phyloP scores from a whole-genome alignment of 306 rosid genomes.

The Dryas octopetala region DNA sequence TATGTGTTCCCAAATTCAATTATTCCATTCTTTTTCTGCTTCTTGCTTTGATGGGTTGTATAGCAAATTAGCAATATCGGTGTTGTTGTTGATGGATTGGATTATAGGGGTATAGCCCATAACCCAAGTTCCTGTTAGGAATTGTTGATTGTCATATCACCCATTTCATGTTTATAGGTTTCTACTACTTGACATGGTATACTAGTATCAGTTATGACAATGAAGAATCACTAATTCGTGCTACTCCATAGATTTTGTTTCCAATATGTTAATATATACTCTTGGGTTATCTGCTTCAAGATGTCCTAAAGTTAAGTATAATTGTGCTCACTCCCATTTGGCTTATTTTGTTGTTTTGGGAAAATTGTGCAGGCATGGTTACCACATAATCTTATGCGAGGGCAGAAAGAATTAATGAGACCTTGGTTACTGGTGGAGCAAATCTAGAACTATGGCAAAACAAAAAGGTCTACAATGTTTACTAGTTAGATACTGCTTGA shows the following conservation, averaged over 20 bases:
- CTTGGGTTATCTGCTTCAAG: background rate
- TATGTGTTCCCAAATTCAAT: slow-evolving; percentile 23
- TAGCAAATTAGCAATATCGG: background rate
- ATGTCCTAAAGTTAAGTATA: background rate
- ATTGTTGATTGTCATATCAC: background rate
- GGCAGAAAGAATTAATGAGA: slow-evolving; percentile 69
- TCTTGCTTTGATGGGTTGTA: background rate
- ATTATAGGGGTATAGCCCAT: background rate
- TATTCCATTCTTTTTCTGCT: too few species aligned
- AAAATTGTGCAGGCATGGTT: slow-evolving; percentile 79
- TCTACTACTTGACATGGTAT: too few species aligned
- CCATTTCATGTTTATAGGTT: too few species aligned
- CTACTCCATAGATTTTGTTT: background rate
- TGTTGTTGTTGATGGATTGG: background rate
- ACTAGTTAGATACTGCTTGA: background rate
- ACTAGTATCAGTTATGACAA: background rate
- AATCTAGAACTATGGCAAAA: slow-evolving; percentile 11
- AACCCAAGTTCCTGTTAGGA: background rate
- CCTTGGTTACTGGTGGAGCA: slow-evolving; percentile 2
- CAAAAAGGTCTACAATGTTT: background rate
- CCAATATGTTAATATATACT: background rate
- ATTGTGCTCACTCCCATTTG: slow-evolving; percentile 3
- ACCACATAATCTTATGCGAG: slow-evolving; percentile 83
- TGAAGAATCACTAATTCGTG: background rate
- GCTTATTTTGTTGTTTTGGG: slow-evolving; percentile 7